Evolutionary conservation across 305 asterid genomes (phyloP), one percentile per base, ranked within the genome.

Genomic region (Ilex paraguariensis): DNA sequence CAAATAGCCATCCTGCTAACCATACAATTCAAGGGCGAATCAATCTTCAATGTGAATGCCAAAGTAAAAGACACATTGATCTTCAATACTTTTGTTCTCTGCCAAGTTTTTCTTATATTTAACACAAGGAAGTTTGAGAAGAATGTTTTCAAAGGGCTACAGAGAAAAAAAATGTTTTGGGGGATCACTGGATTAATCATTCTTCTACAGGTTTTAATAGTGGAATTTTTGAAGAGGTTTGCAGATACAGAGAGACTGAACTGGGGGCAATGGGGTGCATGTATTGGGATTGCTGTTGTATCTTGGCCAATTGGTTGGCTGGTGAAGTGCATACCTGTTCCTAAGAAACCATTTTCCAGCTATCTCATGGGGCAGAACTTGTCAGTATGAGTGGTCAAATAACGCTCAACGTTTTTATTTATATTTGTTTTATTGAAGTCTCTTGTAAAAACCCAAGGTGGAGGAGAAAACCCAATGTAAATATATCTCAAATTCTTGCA

Each of bases 1-100:
- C 77, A 57, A 39, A 65, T 76, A 51, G 10, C 49, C 8, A 60
- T 68, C 31, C 68, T 75, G 52, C 59, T 75, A 12, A 68, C 61
- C 66, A 60, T 68, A 56, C 81, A 75, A 15, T 75, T 75, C 68
- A 60, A 36, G 9, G 72, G 74, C 13, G 59, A 73, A 40, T 63
- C 79, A 21, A 13, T 8, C 40, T 73, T 63, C 33, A 33, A 66
- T 10, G 8, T 77, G 31, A 66, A 63, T 31, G 53, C 65, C 30
- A 63, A 46, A 32, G 69, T 60, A 62, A 77, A 64, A 45, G 73
- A 77, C 21, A 73, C 82, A 46, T 61, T 77, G 71, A 64, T 73
- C 63, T 77, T 77, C 77, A 77, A 77, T 15, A 70, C 52, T 17
- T 70, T 73, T n/a, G 79, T 77, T 39, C 79, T 77, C 17, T 77